Base-by-base conservation (phyloP, 352 stramenopile species). In the Thraustochytrium striatum region DNA sequence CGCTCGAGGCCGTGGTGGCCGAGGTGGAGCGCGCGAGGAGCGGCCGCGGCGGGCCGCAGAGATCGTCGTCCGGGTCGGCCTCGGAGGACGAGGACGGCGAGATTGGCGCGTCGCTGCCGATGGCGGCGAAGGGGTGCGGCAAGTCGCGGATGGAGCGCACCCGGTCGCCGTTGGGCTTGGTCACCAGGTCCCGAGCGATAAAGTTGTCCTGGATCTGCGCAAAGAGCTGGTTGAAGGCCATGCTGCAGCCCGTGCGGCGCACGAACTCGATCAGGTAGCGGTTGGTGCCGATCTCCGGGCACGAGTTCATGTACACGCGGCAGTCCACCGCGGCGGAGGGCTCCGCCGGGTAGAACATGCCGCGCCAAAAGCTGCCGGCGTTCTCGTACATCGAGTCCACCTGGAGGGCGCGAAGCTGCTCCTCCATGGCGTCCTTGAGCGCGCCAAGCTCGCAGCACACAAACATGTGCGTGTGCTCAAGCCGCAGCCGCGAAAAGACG, bases 241-340 rank as follows among this genome's bases (percentile, higher is more conserved):
- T 38, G 30, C 41, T 43, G 39, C 41, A 72, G 16, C 65, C 65
- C 28, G 21, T 70, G 21, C 43, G 65, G 21, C 65, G 44, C 16
- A 75, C 30, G 32, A 75, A 75, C 65, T 75, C 65, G 7, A 75
- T 13, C 43, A 75, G n/a, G 50, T 70, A 75, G 43, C 65, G 43
- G 25, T 61, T 2, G 19, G 44, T 33, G 3, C 65, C 65, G 44
- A 75, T 16, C 16, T 58, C 44, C 1, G 65, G 65, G 65, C 65
- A 75, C 7, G 65, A 5, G 50, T 72, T 75, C 5, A 38, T 38
- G 35, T 75, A 38, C 16, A 75, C 50, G 35, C 43, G 32, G 25
- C 65, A 75, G 21, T 75, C 9, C 65, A 75, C 50, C 41, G 65
- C 65, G 21, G 43, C 41, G 16, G 43, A 30, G 5, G 52, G 52